Base-by-base conservation (phyloP, 2,329 filamentous ascomycete species). In the Diplodia intermedia region DNA sequence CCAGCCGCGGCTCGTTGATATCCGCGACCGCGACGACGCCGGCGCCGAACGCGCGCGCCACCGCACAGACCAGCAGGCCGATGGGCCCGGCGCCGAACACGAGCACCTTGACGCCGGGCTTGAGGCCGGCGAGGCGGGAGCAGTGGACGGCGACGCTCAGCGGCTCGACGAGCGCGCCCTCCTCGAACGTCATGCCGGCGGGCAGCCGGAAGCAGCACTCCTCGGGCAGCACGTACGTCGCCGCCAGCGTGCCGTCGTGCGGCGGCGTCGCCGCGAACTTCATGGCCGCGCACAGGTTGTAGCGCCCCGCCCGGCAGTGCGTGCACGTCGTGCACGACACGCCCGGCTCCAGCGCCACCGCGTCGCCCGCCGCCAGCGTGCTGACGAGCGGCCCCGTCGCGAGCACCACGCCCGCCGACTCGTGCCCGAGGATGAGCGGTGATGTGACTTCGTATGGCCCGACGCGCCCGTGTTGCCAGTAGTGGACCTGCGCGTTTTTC, bases 111-210 rank as follows among this genome's bases (percentile, higher is more conserved):
- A 93, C 87, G 9, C 92, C 92, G 1, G 92, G 91, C 71, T 84
- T 84, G 70, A 97, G 84, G 29, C 80, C 80, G 1, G 90, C 92
- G 81, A 94, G 91, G 73, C 88, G 88, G 69, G 90, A 89, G 72
- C 95, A 92, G 82, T 97, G 93, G 33, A 97, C 92, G 18, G 90
- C 93, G 31, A 97, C 93, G 61, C 91, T 89, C 47, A 97, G 87
- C 2, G 93, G 93, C 69, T 80, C 79, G 6, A 81, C 69, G 23
- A 81, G 70, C 6, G 78, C 78, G 26, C 78, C 79, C 33, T 78
- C 75, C 47, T 80, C 79, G 67, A 79, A 71, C 23, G 78, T 77
- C 4, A 81, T 79, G 23, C 23, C 75, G 9, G 72, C 72, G 43
- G 79, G 79, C 61, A 80, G 73, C 73, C 78, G 79, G 50, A 70